Percentiles rank a stretch among this genome's conserved stretches.
These are phyloP conservation scores for Mucor irregularis DNA, from an alignment of 371 early-diverging fungal genomes.

Conservation along the genomic window DNA sequence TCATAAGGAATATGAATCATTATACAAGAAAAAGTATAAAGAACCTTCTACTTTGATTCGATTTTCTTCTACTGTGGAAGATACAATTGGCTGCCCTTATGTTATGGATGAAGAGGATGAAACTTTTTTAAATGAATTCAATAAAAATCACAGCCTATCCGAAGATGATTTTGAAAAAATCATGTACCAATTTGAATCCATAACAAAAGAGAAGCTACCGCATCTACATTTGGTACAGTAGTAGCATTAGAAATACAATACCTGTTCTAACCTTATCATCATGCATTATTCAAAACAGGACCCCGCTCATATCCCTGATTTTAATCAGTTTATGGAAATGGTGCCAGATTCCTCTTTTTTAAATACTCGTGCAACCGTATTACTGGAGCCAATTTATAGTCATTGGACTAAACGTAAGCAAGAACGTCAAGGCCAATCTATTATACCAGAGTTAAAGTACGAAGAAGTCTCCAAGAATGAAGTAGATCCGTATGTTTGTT, in stretches of 20 bases:
- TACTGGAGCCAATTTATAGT: slow-evolving; percentile 25
- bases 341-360: slow-evolving; percentile 15
- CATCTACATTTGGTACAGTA: slow-evolving; percentile 59
- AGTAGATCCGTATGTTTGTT: slow-evolving; percentile 94
- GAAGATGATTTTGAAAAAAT: slow-evolving; percentile 80
- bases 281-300: slow-evolving; percentile 23
- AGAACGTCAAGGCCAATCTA: slow-evolving; percentile 49
- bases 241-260: too few relatives aligned
- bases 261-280: too few relatives aligned
- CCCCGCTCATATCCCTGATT: slow-evolving; percentile 18
- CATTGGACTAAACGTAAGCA: slow-evolving; percentile 53
- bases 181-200: slow-evolving; percentile 77
- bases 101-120: slow-evolving; percentile 87
- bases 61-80: slow-evolving; percentile 90
- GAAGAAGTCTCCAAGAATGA: slow-evolving; percentile 68
- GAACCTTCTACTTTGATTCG: slow-evolving; percentile 82
- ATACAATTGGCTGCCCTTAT: slow-evolving; percentile 80
- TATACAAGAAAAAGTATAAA: slow-evolving; percentile 69
- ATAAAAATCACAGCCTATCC: slow-evolving; percentile 44
- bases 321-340: slow-evolving; percentile 12
- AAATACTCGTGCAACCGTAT: background rate
- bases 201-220: slow-evolving; percentile 54
- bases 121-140: slow-evolving; percentile 64
- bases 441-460: slow-evolving; percentile 66
- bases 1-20: slow-evolving; percentile 56